Percentiles rank a stretch among this genome's conserved stretches.
Evolutionary conservation across 345 rosid species (phyloP).

Genomic region (Eucalyptus brandiana): DNA sequence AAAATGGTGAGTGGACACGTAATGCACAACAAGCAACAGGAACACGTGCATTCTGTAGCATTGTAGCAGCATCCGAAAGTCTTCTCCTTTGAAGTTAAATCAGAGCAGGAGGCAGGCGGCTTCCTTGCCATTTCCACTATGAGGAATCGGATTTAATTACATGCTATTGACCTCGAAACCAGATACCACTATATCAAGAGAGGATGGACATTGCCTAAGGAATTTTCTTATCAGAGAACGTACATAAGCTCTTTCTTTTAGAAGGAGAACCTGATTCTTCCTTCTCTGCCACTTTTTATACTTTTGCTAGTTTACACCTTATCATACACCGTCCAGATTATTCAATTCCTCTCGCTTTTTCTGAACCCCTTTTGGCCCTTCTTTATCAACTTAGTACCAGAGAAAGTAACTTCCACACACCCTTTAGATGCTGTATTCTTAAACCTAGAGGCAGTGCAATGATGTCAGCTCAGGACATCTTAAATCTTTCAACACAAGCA

Average conservation of each 20-base stretch:
- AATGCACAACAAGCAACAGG: conserved; percentile 43
- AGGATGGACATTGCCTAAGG: neutral
- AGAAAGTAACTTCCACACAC: neutral
- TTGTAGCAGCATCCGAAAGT: conserved; percentile 1
- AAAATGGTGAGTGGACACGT: conserved; percentile 48
- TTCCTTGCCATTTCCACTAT: neutral
- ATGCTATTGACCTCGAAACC: neutral
- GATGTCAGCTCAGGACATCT: neutral
- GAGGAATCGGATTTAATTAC: neutral
- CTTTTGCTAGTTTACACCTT: neutral
- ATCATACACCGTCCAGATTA: neutral
- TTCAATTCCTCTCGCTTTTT: neutral
- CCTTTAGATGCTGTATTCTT: neutral
- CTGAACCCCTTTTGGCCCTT: neutral
- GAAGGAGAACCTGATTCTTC: neutral
- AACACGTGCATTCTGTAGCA: conserved; percentile 32
- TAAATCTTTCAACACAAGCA: neutral
- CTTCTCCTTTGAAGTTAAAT: neutral
- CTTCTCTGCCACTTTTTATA: neutral
- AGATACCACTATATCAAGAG: neutral
- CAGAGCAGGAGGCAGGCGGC: neutral
- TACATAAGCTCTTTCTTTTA: neutral
- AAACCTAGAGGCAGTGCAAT: neutral
- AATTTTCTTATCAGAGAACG: neutral
- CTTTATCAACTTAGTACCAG: neutral